Evolutionary conservation across 148 eudicot species (phyloP), one percentile per base, ranked within the genome.

Genomic region (Vaccinium myrtillus): DNA sequence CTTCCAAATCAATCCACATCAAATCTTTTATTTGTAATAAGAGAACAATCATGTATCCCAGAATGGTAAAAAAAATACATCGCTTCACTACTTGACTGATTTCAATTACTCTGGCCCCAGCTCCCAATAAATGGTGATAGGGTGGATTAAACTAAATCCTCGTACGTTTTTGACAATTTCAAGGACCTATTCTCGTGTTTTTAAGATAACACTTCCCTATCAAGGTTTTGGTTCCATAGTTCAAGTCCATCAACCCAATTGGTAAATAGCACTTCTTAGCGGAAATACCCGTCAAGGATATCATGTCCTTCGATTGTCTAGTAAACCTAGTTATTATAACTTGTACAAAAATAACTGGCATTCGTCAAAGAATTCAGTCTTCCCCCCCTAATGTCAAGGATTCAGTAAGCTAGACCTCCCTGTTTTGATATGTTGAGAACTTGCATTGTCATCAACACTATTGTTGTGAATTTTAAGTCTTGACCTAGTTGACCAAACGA

Each of bases 161-260:
- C 4, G 50, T 75, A 43, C 3, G 6, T 75, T 75, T 75, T n/a
- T 46, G 13, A 46, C 54, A 46, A 74, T 46, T 32, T 15, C 15
- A 16, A 75, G 53, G 53, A 7, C 53, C 78, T 75, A 36, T 3
- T 27, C 78, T 18, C 11, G 21, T 4, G 77, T 16, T 74, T 74
- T 15, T 43, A 46, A 46, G 50, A 75, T 46, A 46, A 75, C 51
- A 75, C 78, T 75, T 46, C 78, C 78, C 78, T 18, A 19, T 75
- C 53, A 46, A 75, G 7, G 78, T 75, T 43, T 6, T n/a, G 21
- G 15, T 18, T 75, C 78, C 46, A 75, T 46, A 8, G 14, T 32
- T 43, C n/a, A 75, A 75, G 14, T 27, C 53, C 48, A 19, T 43
- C 13, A 32, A 63, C 32, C 70, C 70, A 63, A n/a, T 23, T 63